phyloP scores from a whole-genome alignment of 1,284 basidiomycete species.

The Ustilago sp. region DNA sequence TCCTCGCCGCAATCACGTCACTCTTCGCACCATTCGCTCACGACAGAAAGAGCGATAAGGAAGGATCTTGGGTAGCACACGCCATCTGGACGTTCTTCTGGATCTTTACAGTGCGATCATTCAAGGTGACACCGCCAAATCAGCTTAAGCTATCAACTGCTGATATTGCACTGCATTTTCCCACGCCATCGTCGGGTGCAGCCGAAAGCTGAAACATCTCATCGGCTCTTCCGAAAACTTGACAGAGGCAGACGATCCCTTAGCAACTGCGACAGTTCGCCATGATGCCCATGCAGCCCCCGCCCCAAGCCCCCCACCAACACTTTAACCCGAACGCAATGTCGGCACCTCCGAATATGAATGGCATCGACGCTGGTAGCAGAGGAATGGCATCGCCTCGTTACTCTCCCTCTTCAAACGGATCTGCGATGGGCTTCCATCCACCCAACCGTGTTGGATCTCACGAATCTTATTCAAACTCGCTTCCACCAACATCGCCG shows the following conservation, averaged over 20 bases:
- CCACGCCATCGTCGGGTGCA: not conserved
- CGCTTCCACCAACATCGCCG: constrained; percentile 26
- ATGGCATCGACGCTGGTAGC: constrained; percentile 2
- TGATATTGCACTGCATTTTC: not conserved
- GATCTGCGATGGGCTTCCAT: constrained; percentile 32
- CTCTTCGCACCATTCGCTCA: not conserved
- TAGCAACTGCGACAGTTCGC: constrained; percentile 2
- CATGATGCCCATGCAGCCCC: constrained; percentile 53
- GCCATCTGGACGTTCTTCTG: no score
- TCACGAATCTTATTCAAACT: constrained; percentile 19
- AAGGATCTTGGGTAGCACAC: not conserved
- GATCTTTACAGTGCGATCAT: no score
- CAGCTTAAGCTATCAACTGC: no score
- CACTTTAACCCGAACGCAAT: constrained; percentile 37
- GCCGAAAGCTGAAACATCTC: not conserved
- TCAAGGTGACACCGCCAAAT: no score
- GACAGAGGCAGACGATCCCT: constrained; percentile 1
- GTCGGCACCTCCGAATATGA: constrained; percentile 21
- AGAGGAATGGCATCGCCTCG: constrained; percentile 6
- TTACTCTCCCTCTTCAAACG: constrained; percentile 8
- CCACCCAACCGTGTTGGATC: constrained; percentile 22
- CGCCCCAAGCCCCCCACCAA: constrained; percentile 51
- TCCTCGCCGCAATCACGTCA: not conserved
- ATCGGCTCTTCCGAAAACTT: constrained; percentile 2
- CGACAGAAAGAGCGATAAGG: not conserved